Percentiles rank a stretch among this genome's conserved stretches.
Conservation (phyloP, 2,329 filamentous ascomycete species). For the Alternaria postmessia region DNA sequence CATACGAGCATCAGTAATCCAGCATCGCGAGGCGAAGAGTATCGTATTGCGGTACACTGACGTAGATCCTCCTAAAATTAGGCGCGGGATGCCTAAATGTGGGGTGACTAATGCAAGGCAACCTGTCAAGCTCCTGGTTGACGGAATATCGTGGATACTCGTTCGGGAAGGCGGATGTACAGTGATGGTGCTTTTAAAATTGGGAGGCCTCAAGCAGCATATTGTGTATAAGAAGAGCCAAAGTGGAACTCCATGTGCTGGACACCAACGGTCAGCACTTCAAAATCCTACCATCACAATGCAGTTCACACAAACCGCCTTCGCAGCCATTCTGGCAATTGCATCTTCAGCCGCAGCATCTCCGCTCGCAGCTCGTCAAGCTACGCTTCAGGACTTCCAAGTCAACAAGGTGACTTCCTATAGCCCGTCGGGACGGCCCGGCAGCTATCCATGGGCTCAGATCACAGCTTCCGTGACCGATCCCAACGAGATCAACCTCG, state of each 20-base stretch:
- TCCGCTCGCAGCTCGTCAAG: slow-evolving; percentile 22
- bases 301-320: slow-evolving; percentile 18
- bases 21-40: not conserved
- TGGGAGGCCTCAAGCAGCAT: not conserved
- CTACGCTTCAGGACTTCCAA: slow-evolving; percentile 30
- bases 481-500: slow-evolving; percentile 34
- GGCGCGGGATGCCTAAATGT: slow-evolving; percentile 6
- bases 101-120: slow-evolving; percentile 8
- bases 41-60: not conserved
- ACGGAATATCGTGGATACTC: not conserved
- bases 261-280: not conserved
- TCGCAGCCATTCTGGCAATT: slow-evolving; percentile 21
- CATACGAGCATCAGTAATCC: not conserved
- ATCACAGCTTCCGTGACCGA: slow-evolving; percentile 39
- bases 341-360: slow-evolving; percentile 13
- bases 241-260: not conserved
- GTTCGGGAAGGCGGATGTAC: slow-evolving; percentile 1
- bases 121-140: not conserved
- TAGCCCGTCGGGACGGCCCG: slow-evolving; percentile 30
- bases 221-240: not conserved
- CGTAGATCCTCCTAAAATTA: slow-evolving; percentile 13
- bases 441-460: slow-evolving; percentile 27
- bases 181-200: not conserved
- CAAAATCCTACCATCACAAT: slow-evolving; percentile 7
- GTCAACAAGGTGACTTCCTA: slow-evolving; percentile 16